Conservation (phyloP, 192 early-diverging fungal genomes). For the Mortierella alpina region DNA sequence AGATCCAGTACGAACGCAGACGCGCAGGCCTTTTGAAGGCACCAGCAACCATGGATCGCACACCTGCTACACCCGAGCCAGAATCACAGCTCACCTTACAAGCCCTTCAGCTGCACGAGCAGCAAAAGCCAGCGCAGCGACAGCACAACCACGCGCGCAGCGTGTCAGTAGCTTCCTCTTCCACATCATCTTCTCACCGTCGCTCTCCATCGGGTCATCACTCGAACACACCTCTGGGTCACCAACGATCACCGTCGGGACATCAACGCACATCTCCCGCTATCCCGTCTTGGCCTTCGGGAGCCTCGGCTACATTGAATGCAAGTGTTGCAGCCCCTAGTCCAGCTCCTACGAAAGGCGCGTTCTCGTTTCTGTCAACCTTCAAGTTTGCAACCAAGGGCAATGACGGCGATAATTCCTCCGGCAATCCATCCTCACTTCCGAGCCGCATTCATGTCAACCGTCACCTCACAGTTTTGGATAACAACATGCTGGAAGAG, state of each 20-base stretch:
- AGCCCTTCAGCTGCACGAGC: conserved; percentile 28
- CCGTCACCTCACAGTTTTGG: conserved; percentile 38
- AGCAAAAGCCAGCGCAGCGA: conserved; percentile 7
- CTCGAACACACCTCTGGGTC: background rate
- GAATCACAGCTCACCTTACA: conserved; percentile 18
- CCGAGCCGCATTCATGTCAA: conserved; percentile 39
- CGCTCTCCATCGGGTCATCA: conserved; percentile 7
- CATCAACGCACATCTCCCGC: conserved; percentile 23
- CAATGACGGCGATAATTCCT: background rate
- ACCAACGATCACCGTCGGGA: conserved; percentile 29
- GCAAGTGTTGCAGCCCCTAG: background rate
- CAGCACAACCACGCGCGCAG: conserved; percentile 16
- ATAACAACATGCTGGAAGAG: conserved; percentile 47
- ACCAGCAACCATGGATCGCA: conserved; percentile 16
- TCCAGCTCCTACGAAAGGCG: conserved; percentile 6
- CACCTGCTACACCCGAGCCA: background rate
- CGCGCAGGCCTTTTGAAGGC: conserved; percentile 34
- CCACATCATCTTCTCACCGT: conserved; percentile 23
- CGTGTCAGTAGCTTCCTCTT: conserved; percentile 21
- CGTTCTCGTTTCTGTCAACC: conserved; percentile 38
- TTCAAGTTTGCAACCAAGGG: conserved; percentile 38
- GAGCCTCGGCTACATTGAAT: conserved; percentile 19
- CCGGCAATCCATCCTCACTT: conserved; percentile 3
- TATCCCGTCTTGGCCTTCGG: conserved; percentile 37
- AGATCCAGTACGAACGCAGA: conserved; percentile 25